A percentile compares a stretch with the other conserved stretches of the same genome.
Evolutionary conservation across 2,329 filamentous ascomycete genomes (phyloP).

Genomic region (Emmonsiellopsis sp.): DNA sequence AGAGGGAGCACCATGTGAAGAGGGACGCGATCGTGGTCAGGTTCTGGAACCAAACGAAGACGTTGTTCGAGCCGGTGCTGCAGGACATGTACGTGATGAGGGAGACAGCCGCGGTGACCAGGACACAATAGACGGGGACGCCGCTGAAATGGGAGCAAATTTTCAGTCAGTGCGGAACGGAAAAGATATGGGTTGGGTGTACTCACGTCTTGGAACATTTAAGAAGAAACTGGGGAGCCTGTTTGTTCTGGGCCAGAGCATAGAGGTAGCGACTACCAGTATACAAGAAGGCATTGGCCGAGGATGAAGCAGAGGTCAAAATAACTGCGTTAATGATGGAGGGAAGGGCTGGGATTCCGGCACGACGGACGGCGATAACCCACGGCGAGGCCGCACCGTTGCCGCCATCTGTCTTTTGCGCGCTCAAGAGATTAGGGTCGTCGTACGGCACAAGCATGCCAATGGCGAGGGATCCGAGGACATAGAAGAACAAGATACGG

Average conservation of each 20-base stretch:
- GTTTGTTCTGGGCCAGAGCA: slow-evolving; percentile 38
- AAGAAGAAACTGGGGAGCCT: slow-evolving; percentile 45
- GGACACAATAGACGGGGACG: slow-evolving; percentile 37
- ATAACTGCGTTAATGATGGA: slow-evolving; percentile 70
- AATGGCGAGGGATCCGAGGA: slow-evolving; percentile 47
- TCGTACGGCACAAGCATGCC: slow-evolving; percentile 60
- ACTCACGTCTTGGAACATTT: slow-evolving; percentile 39
- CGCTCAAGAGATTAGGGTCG: slow-evolving; percentile 38
- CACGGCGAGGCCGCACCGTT: slow-evolving; percentile 53
- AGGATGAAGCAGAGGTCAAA: slow-evolving; percentile 61
- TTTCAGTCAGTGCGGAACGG: slow-evolving; percentile 18
- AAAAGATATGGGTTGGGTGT: slow-evolving; percentile 13
- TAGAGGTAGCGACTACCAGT: slow-evolving; percentile 46
- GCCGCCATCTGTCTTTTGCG: slow-evolving; percentile 51
- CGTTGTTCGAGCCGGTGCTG: slow-evolving; percentile 25
- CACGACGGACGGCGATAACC: slow-evolving; percentile 62
- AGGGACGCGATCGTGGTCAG: slow-evolving; percentile 35
- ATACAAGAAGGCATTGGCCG: slow-evolving; percentile 58
- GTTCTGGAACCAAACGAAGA: slow-evolving; percentile 41
- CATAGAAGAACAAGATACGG: slow-evolving; percentile 50
- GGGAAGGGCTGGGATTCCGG: slow-evolving; percentile 58
- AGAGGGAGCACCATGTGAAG: slow-evolving; percentile 40
- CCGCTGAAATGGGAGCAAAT: slow-evolving; percentile 19
- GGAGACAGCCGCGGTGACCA: slow-evolving; percentile 32
- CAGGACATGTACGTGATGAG: slow-evolving; percentile 39